phyloP scores from a whole-genome alignment of 1,139 yeast genomes.

The Candida sanyaensis region DNA sequence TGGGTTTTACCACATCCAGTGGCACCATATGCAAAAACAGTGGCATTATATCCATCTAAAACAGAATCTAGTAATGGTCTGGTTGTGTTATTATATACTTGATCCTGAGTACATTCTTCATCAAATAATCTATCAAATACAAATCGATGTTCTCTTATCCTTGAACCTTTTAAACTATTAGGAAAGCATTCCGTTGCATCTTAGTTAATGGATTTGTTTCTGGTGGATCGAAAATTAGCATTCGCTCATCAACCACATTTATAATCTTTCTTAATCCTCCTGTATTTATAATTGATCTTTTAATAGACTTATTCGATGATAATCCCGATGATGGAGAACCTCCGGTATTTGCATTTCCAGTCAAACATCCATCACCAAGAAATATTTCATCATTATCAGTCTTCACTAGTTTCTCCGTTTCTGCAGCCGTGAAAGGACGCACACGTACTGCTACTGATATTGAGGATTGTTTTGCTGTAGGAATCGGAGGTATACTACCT shows the following conservation, averaged over 20 bases:
- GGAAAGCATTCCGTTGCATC: slow-evolving; percentile 62
- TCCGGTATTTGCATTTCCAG: slow-evolving; percentile 9
- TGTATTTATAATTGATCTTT: slow-evolving; percentile 25
- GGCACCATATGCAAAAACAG: slow-evolving; percentile 90
- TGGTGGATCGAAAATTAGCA: slow-evolving; percentile 90
- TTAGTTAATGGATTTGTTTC: slow-evolving; percentile 66
- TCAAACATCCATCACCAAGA: slow-evolving; percentile 59
- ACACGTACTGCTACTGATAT: slow-evolving; percentile 81
- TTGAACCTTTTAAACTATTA: slow-evolving; percentile 22
- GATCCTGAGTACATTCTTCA: slow-evolving; percentile 59
- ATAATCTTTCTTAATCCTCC: slow-evolving; percentile 70
- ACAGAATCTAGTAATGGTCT: slow-evolving; percentile 72
- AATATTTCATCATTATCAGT: slow-evolving; percentile 41
- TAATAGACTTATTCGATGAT: slow-evolving; percentile 2
- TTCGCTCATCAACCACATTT: slow-evolving; percentile 82
- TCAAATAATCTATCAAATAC: slow-evolving; percentile 83
- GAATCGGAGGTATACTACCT: not conserved
- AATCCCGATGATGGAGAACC: slow-evolving; percentile 4
- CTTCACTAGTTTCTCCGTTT: slow-evolving; percentile 46
- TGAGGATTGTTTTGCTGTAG: slow-evolving; percentile 53
- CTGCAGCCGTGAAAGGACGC: slow-evolving; percentile 74
- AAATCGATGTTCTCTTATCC: slow-evolving; percentile 76
- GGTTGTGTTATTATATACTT: slow-evolving; percentile 69
- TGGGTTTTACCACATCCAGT: slow-evolving; percentile 98
- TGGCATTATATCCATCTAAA: slow-evolving; percentile 83